Conservation (phyloP, 2,329 filamentous ascomycete species). For the Colletotrichum eleusines region DNA sequence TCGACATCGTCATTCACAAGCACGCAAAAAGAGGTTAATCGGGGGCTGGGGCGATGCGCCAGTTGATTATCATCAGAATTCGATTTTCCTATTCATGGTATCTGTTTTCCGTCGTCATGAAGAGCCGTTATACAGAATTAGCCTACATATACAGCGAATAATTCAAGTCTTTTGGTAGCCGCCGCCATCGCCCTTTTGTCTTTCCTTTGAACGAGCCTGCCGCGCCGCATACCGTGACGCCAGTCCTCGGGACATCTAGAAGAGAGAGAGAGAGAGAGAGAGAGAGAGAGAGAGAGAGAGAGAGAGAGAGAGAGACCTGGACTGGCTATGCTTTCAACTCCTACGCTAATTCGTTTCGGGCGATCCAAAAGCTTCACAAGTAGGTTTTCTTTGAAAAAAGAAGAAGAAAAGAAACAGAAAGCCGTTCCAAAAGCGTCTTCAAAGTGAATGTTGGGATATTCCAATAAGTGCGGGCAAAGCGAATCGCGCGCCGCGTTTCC, state of each 20-base stretch:
- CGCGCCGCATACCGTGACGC: slow-evolving; percentile 4
- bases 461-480: background rate
- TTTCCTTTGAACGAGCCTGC: background rate
- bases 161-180: slow-evolving; percentile 25
- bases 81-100: slow-evolving; percentile 33
- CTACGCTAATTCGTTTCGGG: background rate
- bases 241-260: slow-evolving; percentile 7
- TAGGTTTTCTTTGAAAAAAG: slow-evolving; percentile 15
- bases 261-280: slow-evolving; percentile 3
- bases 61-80: slow-evolving; percentile 31
- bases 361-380: slow-evolving; percentile 27
- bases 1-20: background rate
- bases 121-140: slow-evolving; percentile 38
- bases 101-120: slow-evolving; percentile 27
- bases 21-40: background rate
- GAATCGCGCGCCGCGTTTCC: background rate
- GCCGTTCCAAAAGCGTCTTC: background rate
- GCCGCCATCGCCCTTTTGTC: background rate
- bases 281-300: slow-evolving; percentile 1
- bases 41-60: background rate
- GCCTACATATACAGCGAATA: slow-evolving; percentile 39
- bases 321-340: slow-evolving; percentile 19
- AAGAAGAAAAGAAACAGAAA: background rate
- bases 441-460: slow-evolving; percentile 9
- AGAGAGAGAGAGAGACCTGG: slow-evolving; percentile 7